Percentiles rank a stretch among this genome's conserved stretches.
Evolutionary conservation across 192 early-diverging fungal species (phyloP).

Genomic region (Phycomyces blakesleeanus): DNA sequence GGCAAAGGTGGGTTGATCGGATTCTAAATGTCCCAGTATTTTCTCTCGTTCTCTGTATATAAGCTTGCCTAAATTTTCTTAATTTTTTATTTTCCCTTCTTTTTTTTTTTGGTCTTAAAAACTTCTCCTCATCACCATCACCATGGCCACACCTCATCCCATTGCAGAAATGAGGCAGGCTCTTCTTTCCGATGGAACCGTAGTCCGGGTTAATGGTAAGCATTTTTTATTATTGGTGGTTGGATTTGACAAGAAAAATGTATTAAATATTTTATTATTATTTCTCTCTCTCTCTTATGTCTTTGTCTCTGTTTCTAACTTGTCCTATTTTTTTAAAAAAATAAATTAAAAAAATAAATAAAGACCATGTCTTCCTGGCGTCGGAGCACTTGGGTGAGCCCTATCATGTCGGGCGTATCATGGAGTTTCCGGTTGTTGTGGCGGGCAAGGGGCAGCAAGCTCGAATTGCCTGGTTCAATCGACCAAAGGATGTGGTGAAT

Average conservation of each 20-base stretch:
- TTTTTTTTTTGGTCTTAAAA: too few relatives aligned
- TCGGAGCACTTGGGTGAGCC: conserved; percentile 70
- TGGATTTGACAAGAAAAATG: not conserved
- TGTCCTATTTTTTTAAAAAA: too few relatives aligned
- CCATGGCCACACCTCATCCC: conserved; percentile 4
- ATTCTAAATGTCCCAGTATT: not conserved
- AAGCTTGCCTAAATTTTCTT: not conserved
- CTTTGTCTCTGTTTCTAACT: too few relatives aligned
- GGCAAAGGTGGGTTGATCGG: not conserved
- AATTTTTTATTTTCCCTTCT: not conserved
- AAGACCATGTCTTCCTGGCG: conserved; percentile 76
- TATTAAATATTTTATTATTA: conserved; percentile 1
- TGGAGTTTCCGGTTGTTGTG: conserved; percentile 65
- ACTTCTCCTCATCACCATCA: not conserved
- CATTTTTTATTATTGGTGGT: not conserved
- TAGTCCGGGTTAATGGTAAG: conserved; percentile 28
- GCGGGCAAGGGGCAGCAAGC: conserved; percentile 52
- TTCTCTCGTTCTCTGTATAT: not conserved
- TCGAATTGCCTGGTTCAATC: conserved; percentile 70
- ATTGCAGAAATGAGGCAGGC: not conserved
- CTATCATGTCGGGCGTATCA: conserved; percentile 75
- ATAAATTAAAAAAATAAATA: too few relatives aligned
- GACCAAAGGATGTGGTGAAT: conserved; percentile 70
- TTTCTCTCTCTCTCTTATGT: too few relatives aligned
- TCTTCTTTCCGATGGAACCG: conserved; percentile 13